Conservation (phyloP, 495 filamentous ascomycete genomes). For the Pseudevernia furfuracea region DNA sequence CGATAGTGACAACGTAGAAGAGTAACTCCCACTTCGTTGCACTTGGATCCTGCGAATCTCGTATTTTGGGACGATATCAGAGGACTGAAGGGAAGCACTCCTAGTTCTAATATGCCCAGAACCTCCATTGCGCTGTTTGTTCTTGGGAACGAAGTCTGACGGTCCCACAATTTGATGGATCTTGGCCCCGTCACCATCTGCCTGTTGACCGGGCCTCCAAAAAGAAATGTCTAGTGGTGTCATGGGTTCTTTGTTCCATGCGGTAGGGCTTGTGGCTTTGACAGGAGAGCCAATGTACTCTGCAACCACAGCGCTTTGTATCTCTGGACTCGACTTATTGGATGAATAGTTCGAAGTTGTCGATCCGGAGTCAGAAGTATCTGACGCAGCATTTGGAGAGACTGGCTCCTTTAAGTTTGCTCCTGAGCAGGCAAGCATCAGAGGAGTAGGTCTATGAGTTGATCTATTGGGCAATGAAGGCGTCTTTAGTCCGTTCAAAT, state of each 20-base stretch:
- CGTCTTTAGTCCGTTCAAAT: not conserved
- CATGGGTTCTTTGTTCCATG: slow-evolving; percentile 4
- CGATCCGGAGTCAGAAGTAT: slow-evolving; percentile 23
- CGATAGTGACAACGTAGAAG: slow-evolving; percentile 4
- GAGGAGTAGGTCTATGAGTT: slow-evolving; percentile 3
- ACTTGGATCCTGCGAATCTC: slow-evolving; percentile 20
- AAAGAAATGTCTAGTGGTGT: slow-evolving; percentile 12
- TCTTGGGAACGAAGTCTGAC: not conserved
- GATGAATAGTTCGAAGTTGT: slow-evolving; percentile 27
- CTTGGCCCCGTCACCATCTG: slow-evolving; percentile 11
- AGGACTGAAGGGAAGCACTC: slow-evolving; percentile 22
- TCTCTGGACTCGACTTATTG: slow-evolving; percentile 28
- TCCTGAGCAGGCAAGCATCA: not conserved
- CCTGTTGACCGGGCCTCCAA: slow-evolving; percentile 13
- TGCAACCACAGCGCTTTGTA: slow-evolving; percentile 24
- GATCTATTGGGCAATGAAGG: not conserved
- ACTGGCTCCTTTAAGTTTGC: not conserved
- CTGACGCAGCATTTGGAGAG: slow-evolving; percentile 8
- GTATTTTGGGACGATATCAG: slow-evolving; percentile 15
- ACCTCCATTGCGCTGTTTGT: slow-evolving; percentile 12
- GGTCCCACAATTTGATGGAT: not conserved
- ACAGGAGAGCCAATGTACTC: slow-evolving; percentile 23
- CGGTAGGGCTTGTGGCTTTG: not conserved
- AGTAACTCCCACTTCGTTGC: slow-evolving; percentile 19
- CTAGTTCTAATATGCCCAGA: slow-evolving; percentile 15